These are phyloP conservation scores for Xenoacremonium recifei DNA, from an alignment of 2,329 filamentous ascomycete genomes.

Conservation along the genomic window DNA sequence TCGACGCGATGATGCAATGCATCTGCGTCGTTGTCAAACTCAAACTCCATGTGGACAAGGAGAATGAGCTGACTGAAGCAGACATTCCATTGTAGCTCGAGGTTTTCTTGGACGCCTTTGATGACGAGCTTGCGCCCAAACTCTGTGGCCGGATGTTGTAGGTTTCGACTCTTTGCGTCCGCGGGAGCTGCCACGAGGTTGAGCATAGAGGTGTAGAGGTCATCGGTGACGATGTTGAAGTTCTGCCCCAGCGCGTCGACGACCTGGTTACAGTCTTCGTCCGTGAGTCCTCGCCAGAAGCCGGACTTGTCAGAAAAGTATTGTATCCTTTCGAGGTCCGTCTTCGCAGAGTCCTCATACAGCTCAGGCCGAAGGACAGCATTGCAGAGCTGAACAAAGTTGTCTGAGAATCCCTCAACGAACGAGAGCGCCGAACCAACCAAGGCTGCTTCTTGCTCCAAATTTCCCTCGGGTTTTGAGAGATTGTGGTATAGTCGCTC, in stretches of 20 bases:
- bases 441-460: conserved; percentile 58
- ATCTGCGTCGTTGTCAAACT: conserved; percentile 72
- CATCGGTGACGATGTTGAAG: conserved; percentile 56
- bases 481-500: conserved; percentile 75
- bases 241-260: conserved; percentile 65
- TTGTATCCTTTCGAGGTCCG: conserved; percentile 72
- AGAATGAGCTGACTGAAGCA: conserved; percentile 82
- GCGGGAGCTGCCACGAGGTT: conserved; percentile 45
- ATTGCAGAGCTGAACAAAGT: conserved; percentile 65
- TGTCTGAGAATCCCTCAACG: conserved; percentile 66
- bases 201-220: conserved; percentile 52
- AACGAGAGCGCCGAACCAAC: conserved; percentile 70
- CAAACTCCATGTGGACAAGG: conserved; percentile 81
- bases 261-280: conserved; percentile 76
- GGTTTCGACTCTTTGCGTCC: conserved; percentile 44
- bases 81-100: conserved; percentile 69
- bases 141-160: conserved; percentile 60
- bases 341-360: conserved; percentile 68
- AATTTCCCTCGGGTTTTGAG: conserved; percentile 48
- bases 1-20: conserved; percentile 59
- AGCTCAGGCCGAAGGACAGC: conserved; percentile 70
- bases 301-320: conserved; percentile 75
- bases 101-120: conserved; percentile 74
- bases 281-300: conserved; percentile 75
- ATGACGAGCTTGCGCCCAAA: conserved; percentile 77